A percentile compares a stretch with the other conserved stretches of the same genome.
Conservation (phyloP, 768 basidiomycete genomes). For the Podaxis mareebaensis region DNA sequence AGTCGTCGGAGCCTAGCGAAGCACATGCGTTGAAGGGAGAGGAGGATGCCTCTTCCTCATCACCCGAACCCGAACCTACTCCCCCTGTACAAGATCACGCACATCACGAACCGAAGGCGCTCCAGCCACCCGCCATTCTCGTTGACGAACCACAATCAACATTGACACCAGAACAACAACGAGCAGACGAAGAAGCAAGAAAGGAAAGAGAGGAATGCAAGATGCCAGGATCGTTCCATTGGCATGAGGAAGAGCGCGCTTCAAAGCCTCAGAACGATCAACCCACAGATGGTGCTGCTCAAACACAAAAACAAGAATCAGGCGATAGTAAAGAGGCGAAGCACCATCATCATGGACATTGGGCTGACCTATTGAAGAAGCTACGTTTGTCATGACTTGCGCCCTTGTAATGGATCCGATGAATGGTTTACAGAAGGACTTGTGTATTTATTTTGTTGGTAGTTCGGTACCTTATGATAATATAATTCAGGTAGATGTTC, state of each 20-base stretch:
- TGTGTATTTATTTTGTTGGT: not conserved
- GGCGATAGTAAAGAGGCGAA: not conserved
- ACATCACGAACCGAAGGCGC: not conserved
- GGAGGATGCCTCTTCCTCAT: not conserved
- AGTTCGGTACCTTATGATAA: not conserved
- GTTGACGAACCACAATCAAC: not conserved
- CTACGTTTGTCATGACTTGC: not conserved
- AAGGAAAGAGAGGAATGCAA: not conserved
- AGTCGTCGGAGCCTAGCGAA: not conserved
- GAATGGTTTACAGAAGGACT: not conserved
- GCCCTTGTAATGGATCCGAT: not conserved
- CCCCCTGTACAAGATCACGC: not conserved
- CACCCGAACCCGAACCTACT: not conserved
- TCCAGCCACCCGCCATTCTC: not conserved
- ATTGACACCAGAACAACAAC: not conserved
- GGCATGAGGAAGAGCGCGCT: not conserved
- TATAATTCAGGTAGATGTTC: not conserved
- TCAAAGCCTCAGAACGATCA: not conserved
- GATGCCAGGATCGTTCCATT: slow-evolving; percentile 10
- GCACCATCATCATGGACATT: not conserved
- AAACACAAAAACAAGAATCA: not conserved
- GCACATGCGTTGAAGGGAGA: not conserved
- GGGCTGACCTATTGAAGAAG: slow-evolving; percentile 1
- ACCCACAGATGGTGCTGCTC: not conserved
- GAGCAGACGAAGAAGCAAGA: not conserved